phyloP scores from a whole-genome alignment of 163 green algal genomes.

The Volvox carteri region DNA sequence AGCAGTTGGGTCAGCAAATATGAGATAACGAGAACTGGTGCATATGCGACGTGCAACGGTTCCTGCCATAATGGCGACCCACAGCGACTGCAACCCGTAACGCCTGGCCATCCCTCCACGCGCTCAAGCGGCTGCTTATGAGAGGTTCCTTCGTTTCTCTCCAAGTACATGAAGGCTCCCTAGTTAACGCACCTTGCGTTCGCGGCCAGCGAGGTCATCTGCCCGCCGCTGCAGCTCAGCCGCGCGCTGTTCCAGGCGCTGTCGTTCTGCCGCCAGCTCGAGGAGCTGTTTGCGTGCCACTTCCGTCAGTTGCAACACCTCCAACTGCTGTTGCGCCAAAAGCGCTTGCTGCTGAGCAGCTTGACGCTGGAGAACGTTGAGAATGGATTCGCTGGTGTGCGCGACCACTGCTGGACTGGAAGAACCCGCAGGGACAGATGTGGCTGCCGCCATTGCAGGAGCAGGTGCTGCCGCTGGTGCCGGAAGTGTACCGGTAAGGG shows the following conservation, averaged over 20 bases:
- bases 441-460: not conserved
- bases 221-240: slow-evolving; percentile 9
- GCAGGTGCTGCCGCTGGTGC: not conserved
- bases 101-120: not conserved
- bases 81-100: not conserved
- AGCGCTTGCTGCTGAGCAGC: slow-evolving; percentile 44
- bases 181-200: slow-evolving; percentile 26
- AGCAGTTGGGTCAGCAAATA: too few relatives aligned
- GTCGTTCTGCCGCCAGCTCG: slow-evolving; percentile 1
- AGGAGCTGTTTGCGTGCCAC: not conserved
- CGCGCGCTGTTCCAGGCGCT: not conserved
- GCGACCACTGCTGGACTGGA: not conserved
- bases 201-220: slow-evolving; percentile 1
- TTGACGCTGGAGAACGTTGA: slow-evolving; percentile 15
- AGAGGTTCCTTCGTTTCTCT: not conserved
- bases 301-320: slow-evolving; percentile 44
- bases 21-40: not conserved
- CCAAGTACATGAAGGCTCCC: not conserved
- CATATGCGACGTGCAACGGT: not conserved
- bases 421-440: not conserved
- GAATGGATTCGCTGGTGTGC: not conserved
- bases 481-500: not conserved
- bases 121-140: not conserved
- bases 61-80: not conserved
- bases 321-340: slow-evolving; percentile 32